phyloP scores from a whole-genome alignment of 169 alveolate species.

The Eimeria praecox region DNA sequence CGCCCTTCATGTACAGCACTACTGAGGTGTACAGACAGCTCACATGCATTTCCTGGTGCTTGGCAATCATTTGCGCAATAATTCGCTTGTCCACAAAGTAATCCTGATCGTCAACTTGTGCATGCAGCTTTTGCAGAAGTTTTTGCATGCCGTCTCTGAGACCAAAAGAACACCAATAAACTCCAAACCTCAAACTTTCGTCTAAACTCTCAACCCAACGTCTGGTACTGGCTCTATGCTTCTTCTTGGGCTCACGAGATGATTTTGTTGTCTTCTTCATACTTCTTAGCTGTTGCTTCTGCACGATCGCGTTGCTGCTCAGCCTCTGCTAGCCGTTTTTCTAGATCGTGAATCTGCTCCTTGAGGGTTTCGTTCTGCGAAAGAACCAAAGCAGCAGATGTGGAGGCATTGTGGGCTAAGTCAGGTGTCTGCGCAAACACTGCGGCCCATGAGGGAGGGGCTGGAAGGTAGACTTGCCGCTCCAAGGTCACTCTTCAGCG shows the following conservation, averaged over 20 bases:
- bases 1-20: no score
- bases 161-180: neutral
- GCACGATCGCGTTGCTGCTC: neutral
- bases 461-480: neutral
- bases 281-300: neutral
- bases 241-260: neutral
- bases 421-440: neutral
- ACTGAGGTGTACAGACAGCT: slow-evolving; percentile 3
- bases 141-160: slow-evolving; percentile 44
- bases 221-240: neutral
- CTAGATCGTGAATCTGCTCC: neutral
- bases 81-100: slow-evolving; percentile 51
- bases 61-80: slow-evolving; percentile 66
- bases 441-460: neutral
- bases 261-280: slow-evolving; percentile 12
- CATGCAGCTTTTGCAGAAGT: slow-evolving; percentile 60
- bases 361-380: slow-evolving; percentile 27
- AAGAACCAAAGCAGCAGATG: neutral
- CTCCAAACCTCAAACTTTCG: neutral
- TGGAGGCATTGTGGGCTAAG: neutral
- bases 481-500: neutral
- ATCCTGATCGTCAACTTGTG: slow-evolving; percentile 67
- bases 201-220: neutral
- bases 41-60: slow-evolving; percentile 63
- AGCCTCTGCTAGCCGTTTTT: slow-evolving; percentile 1